Base-by-base conservation (phyloP, 257 asterid species). In the Catharanthus roseus region DNA sequence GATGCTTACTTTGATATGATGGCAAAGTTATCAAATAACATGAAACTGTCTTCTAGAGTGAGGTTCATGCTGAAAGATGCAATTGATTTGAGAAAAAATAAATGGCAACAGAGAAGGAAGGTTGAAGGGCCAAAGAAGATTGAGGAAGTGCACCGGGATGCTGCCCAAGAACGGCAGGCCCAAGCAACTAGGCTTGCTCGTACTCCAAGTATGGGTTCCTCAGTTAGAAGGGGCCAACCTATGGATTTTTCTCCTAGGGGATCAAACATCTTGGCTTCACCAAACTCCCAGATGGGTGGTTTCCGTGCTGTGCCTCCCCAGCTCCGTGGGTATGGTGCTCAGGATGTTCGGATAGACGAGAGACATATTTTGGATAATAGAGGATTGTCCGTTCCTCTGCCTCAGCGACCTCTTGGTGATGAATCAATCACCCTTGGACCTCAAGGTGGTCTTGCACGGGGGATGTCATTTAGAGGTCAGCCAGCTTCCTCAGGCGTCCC, bases 101-200 rank as follows among this genome's bases (percentile, higher is more conserved):
- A 86, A 82, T 95, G 99, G 99, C 98, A 91, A 86, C 97, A 89
- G 79, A 80, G 99, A 77, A 87, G 97, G 83, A 95, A 91, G 81
- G 92, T 95, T 29, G 99, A 95, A 75, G 98, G 97, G 67, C 97
- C 99, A 0, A 95, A 95, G 79, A 95, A 90, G 89, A 95, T 95
- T 16, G 98, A 95, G 57, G 97, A 95, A 41, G 96, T 91, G 58
- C 97, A 91, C 78, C 84, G 97, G 80, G 97, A 91, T 77, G 97
- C 97, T 61, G 97, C 93, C 8, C 99, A 95, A 82, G 99, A 95
- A 78, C 80, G 97, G 56, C 96, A 87, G 44, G 92, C 92, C 23
- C 97, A 91, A 72, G 31, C 95, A 72, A 80, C 86, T 70, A 80
- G 96, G 76, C 71, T 86, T 31, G 77, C 89, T 68, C 97, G 97